These are phyloP conservation scores for Kluyveromyces nonfermentans DNA, from an alignment of 805 yeast species.

Conservation along the genomic window DNA sequence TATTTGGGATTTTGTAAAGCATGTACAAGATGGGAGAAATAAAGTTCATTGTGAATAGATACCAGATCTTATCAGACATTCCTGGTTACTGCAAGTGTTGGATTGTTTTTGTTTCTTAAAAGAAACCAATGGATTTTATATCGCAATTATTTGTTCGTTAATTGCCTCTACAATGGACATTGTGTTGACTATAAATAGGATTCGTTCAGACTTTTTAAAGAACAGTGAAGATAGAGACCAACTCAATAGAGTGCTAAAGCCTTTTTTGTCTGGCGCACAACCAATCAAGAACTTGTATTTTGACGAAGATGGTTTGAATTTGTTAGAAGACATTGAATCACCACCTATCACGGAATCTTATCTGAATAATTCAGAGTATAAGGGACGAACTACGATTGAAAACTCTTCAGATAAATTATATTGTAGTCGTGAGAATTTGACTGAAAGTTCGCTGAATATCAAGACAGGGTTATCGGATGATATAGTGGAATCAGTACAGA, in stretches of 20 bases:
- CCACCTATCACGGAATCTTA: slow-evolving; percentile 22
- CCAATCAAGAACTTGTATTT: slow-evolving; percentile 12
- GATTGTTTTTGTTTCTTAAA: background rate
- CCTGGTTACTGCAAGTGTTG: background rate
- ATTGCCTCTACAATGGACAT: slow-evolving; percentile 18
- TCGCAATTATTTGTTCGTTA: no score
- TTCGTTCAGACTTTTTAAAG: slow-evolving; percentile 24
- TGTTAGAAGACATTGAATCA: slow-evolving; percentile 18
- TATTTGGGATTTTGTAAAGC: no score
- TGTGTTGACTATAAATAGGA: slow-evolving; percentile 16
- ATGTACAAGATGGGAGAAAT: no score
- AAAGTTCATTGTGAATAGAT: no score
- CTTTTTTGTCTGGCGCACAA: slow-evolving; percentile 11
- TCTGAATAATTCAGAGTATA: background rate
- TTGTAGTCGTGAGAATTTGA: background rate
- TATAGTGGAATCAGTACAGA: background rate
- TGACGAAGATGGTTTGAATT: slow-evolving; percentile 14
- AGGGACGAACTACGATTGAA: background rate
- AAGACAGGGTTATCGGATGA: background rate
- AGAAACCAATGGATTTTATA: background rate
- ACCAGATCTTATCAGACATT: no score
- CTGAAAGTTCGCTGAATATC: background rate
- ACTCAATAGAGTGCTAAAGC: slow-evolving; percentile 23
- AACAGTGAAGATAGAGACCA: slow-evolving; percentile 24
- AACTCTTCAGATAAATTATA: background rate